These are phyloP conservation scores for Lepiota venenata DNA, from an alignment of 768 basidiomycete species.

Conservation along the genomic window DNA sequence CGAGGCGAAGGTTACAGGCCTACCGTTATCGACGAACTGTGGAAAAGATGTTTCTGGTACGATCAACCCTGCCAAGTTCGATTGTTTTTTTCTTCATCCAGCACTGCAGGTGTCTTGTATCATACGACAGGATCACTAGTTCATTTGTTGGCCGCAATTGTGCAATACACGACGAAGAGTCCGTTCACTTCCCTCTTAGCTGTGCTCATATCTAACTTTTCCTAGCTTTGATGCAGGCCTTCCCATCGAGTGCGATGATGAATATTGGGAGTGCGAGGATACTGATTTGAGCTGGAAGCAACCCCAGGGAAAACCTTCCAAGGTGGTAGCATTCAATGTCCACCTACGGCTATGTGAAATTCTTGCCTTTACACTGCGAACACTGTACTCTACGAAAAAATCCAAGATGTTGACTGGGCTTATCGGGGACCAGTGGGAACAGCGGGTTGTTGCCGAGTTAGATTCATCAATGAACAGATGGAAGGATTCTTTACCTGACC, in stretches of 20 bases:
- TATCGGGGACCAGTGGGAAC: slow-evolving; percentile 55
- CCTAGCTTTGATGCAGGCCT: slow-evolving; percentile 61
- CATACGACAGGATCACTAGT: slow-evolving; percentile 31
- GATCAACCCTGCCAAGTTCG: background rate
- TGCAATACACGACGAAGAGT: slow-evolving; percentile 72
- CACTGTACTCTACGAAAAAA: slow-evolving; percentile 46
- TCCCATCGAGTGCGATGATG: slow-evolving; percentile 56
- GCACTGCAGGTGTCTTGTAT: slow-evolving; percentile 26
- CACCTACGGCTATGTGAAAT: slow-evolving; percentile 60
- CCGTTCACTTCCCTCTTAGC: slow-evolving; percentile 19
- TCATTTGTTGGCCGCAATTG: slow-evolving; percentile 62
- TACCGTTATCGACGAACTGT: slow-evolving; percentile 52
- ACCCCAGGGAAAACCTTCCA: slow-evolving; percentile 55
- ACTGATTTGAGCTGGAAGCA: slow-evolving; percentile 54
- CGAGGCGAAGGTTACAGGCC: slow-evolving; percentile 28
- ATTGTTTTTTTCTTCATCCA: background rate
- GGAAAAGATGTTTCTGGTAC: slow-evolving; percentile 58
- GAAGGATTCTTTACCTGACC: slow-evolving; percentile 56
- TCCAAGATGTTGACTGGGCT: slow-evolving; percentile 35
- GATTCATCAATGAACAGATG: slow-evolving; percentile 62
- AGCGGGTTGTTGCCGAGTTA: slow-evolving; percentile 53
- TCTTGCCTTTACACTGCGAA: slow-evolving; percentile 56
- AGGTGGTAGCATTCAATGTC: slow-evolving; percentile 48
- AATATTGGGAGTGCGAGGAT: slow-evolving; percentile 44
- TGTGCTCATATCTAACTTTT: background rate